A percentile compares a stretch with the other conserved stretches of the same genome.
phyloP scores from a whole-genome alignment of 768 basidiomycete species.

The Tricholoma sp. region DNA sequence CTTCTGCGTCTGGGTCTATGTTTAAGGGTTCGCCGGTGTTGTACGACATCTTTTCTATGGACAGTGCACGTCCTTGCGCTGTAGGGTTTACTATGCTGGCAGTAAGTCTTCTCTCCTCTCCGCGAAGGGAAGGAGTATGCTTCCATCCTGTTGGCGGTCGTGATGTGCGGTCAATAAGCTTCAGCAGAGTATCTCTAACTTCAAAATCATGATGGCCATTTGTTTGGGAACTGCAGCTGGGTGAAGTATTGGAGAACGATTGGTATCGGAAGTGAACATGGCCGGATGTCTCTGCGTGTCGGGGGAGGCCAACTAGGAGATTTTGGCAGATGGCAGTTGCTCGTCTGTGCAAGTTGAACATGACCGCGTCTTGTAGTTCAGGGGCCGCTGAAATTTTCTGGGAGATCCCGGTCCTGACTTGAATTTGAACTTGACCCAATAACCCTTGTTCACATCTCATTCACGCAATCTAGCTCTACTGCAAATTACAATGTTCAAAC shows the following conservation, averaged over 20 bases:
- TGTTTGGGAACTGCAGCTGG: not conserved
- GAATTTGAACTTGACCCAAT: not conserved
- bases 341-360: constrained; percentile 6
- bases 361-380: not conserved
- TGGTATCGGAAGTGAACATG: not conserved
- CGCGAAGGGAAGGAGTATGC: constrained; percentile 29
- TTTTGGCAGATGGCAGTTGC: constrained; percentile 3
- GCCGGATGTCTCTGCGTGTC: not conserved
- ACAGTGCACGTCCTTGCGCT: constrained; percentile 3
- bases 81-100: constrained; percentile 8
- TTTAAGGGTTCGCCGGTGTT: constrained; percentile 4
- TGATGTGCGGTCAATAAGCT: constrained; percentile 30
- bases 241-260: not conserved
- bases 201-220: not conserved
- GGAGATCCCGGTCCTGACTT: constrained; percentile 12
- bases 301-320: not conserved
- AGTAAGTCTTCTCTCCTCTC: constrained; percentile 33
- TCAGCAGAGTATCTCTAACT: constrained; percentile 19
- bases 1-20: constrained; percentile 10
- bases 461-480: not conserved
- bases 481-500: constrained; percentile 61
- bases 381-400: constrained; percentile 10
- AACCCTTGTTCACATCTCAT: not conserved
- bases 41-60: constrained; percentile 14
- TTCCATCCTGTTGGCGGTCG: constrained; percentile 29